A percentile compares a stretch with the other conserved stretches of the same genome.
Conservation (phyloP, 2,329 filamentous ascomycete genomes). For the Annulohypoxylon truncatum region DNA sequence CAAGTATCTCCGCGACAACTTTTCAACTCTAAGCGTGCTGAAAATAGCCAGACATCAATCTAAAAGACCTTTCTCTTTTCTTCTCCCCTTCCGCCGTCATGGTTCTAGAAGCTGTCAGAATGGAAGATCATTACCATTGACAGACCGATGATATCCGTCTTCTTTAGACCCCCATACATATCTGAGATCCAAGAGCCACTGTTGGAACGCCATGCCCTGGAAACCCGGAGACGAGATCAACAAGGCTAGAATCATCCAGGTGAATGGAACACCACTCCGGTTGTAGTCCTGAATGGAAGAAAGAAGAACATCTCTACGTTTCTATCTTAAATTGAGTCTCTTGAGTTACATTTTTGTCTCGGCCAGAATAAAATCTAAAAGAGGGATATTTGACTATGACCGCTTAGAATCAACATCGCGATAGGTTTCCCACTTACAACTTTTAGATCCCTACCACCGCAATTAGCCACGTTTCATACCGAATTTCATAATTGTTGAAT, state of each 20-base stretch:
- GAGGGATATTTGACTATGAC: not conserved
- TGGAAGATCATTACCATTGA: slow-evolving; percentile 1
- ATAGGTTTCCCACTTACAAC: not conserved
- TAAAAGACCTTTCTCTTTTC: slow-evolving; percentile 9
- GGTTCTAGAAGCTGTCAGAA: slow-evolving; percentile 30
- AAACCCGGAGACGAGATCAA: slow-evolving; percentile 14
- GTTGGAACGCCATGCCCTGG: slow-evolving; percentile 8
- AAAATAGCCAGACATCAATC: slow-evolving; percentile 31
- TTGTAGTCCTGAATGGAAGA: not conserved
- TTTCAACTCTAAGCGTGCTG: slow-evolving; percentile 12
- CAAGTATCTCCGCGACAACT: slow-evolving; percentile 33
- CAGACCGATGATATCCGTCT: slow-evolving; percentile 32
- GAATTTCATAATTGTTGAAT: not conserved
- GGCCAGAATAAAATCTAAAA: not conserved
- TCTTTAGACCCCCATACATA: slow-evolving; percentile 11
- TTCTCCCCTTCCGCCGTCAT: slow-evolving; percentile 18
- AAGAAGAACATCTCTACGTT: slow-evolving; percentile 1
- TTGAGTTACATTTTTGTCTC: slow-evolving; percentile 22
- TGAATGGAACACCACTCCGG: slow-evolving; percentile 30
- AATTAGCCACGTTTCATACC: slow-evolving; percentile 9
- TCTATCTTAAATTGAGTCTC: slow-evolving; percentile 26
- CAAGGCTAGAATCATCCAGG: slow-evolving; percentile 19
- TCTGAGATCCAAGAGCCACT: slow-evolving; percentile 19
- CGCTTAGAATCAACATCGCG: slow-evolving; percentile 4
- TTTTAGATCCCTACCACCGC: not conserved